These are phyloP conservation scores for Myrmaecium sp. DNA, from an alignment of 2,329 filamentous ascomycete species.

Conservation along the genomic window DNA sequence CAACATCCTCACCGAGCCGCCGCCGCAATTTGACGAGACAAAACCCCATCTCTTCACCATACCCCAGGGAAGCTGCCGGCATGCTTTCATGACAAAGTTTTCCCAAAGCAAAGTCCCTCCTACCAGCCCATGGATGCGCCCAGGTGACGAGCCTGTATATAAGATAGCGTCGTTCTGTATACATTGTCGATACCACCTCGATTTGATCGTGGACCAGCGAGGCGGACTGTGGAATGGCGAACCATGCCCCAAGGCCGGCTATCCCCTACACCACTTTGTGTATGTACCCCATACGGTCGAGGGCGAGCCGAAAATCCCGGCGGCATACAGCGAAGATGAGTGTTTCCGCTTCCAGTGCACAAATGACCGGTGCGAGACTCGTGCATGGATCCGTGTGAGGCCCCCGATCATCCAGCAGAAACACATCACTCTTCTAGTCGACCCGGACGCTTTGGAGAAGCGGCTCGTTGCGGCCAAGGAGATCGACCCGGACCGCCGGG, in stretches of 20 bases:
- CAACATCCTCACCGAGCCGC: constrained; percentile 41
- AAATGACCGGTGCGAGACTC: constrained; percentile 35
- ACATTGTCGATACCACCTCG: constrained; percentile 44
- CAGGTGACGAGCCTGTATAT: constrained; percentile 27
- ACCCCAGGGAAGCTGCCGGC: constrained; percentile 35
- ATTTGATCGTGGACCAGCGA: constrained; percentile 37
- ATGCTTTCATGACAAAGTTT: constrained; percentile 40
- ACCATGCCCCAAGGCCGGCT: constrained; percentile 30
- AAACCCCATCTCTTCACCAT: constrained; percentile 16
- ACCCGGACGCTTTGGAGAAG: constrained; percentile 32
- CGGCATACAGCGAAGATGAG: constrained; percentile 11
- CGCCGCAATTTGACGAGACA: constrained; percentile 32
- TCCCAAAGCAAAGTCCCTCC: constrained; percentile 34
- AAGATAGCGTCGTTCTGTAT: constrained; percentile 44
- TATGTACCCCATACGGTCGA: constrained; percentile 19
- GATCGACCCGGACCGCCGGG: constrained; percentile 36
- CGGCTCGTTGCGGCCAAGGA: constrained; percentile 37
- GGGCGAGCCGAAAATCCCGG: constrained; percentile 4
- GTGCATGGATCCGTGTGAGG: constrained; percentile 34
- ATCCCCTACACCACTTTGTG: constrained; percentile 46
- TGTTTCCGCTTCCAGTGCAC: constrained; percentile 39
- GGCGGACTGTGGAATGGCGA: constrained; percentile 17
- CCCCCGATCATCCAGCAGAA: constrained; percentile 33
- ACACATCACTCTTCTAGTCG: constrained; percentile 35
- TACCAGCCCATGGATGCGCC: constrained; percentile 22